A percentile compares a stretch with the other conserved stretches of the same genome.
Evolutionary conservation across 1,284 basidiomycete genomes (phyloP).

Genomic region (Entoloma clypeatum): DNA sequence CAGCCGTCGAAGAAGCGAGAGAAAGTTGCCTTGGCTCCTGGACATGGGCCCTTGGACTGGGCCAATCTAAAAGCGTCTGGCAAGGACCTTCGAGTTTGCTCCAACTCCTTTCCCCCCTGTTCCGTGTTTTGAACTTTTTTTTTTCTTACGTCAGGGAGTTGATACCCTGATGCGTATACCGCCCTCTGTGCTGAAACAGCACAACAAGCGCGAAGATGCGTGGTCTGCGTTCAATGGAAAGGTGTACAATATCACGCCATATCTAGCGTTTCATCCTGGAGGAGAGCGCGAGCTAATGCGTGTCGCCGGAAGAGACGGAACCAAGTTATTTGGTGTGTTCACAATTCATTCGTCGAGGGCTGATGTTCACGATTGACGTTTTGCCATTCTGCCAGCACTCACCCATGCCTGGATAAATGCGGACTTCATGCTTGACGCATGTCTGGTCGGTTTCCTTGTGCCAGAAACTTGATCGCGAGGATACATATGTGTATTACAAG

Average conservation of each 20-base stretch:
- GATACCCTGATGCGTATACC: conserved; percentile 72
- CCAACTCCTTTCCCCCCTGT: conserved; percentile 4
- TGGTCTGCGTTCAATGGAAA: conserved; percentile 94
- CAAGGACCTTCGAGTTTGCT: conserved; percentile 63
- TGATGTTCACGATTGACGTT: conserved; percentile 3
- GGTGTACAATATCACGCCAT: conserved; percentile 96
- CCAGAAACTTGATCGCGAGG: conserved; percentile 46
- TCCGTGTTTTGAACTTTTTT: too few relatives aligned
- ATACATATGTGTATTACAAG: conserved; percentile 3
- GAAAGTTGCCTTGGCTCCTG: conserved; percentile 90
- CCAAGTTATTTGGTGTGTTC: conserved; percentile 83
- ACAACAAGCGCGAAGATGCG: conserved; percentile 83
- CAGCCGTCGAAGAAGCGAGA: conserved; percentile 54
- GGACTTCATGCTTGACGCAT: conserved; percentile 91
- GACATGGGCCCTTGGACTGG: conserved; percentile 94
- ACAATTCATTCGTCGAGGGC: background rate
- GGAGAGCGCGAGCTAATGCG: conserved; percentile 94
- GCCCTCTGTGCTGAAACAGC: conserved; percentile 79
- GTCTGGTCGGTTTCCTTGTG: conserved; percentile 86
- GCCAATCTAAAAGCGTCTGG: conserved; percentile 82
- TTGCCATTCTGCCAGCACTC: too few relatives aligned
- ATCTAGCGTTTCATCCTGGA: conserved; percentile 91
- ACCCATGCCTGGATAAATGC: conserved; percentile 85
- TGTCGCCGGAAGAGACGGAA: conserved; percentile 93
- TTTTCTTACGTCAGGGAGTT: too few relatives aligned